These are phyloP conservation scores for Termitomyces sp. DNA, from an alignment of 768 basidiomycete species.

Conservation along the genomic window DNA sequence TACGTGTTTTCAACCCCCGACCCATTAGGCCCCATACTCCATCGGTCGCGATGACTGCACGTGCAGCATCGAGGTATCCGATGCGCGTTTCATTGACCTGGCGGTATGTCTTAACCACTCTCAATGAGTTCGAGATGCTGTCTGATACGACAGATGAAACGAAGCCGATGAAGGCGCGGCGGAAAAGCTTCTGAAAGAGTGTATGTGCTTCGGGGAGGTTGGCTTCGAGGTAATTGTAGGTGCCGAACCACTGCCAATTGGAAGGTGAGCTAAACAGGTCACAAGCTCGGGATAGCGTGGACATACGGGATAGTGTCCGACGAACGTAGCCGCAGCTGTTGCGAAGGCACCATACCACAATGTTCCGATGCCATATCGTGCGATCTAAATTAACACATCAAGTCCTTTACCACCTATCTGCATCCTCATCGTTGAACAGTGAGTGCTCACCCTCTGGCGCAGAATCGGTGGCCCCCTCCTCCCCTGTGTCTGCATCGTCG, in stretches of 20 bases:
- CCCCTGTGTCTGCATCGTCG: conserved; percentile 92
- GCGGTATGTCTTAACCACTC: conserved; percentile 93
- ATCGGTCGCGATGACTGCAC: conserved; percentile 68
- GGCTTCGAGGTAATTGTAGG: conserved; percentile 76
- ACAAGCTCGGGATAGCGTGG: neutral
- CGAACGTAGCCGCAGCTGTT: conserved; percentile 90
- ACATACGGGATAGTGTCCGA: conserved; percentile 82
- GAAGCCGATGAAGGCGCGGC: conserved; percentile 92
- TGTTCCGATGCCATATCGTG: conserved; percentile 67
- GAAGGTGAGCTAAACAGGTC: neutral
- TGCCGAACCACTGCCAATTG: conserved; percentile 66
- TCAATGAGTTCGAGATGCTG: conserved; percentile 79
- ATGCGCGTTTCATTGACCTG: conserved; percentile 84
- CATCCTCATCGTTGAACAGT: conserved; percentile 9
- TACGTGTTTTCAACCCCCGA: conserved; percentile 84
- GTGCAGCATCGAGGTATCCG: conserved; percentile 74
- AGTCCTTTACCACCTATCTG: neutral
- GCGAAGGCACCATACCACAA: conserved; percentile 92
- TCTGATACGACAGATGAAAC: conserved; percentile 82
- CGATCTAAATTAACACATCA: conserved; percentile 40
- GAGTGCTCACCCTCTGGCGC: conserved; percentile 48
- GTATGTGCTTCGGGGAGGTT: conserved; percentile 54
- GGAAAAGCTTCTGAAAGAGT: conserved; percentile 52
- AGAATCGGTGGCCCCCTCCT: conserved; percentile 63
- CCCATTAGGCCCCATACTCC: conserved; percentile 81